phyloP scores from a whole-genome alignment of 192 early-diverging fungal genomes.

The Gryganskiella cystojenkinii region DNA sequence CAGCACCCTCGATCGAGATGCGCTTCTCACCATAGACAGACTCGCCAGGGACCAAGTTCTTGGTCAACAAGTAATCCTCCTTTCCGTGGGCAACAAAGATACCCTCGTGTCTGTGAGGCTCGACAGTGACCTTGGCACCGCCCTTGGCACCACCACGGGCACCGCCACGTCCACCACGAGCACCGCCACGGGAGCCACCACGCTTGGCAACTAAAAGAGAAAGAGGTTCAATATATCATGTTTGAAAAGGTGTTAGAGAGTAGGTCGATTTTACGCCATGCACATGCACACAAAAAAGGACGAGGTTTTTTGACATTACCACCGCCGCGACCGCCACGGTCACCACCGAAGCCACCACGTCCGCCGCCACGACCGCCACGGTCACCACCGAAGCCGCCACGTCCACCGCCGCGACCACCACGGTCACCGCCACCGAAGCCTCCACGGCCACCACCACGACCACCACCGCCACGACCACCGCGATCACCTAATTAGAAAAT shows the following conservation, averaged over 20 bases:
- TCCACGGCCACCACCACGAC: constrained; percentile 58
- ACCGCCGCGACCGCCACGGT: constrained; percentile 59
- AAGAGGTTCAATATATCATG: no score
- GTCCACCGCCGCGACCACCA: constrained; percentile 46
- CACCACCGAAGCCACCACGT: constrained; percentile 58
- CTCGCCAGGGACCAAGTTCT: constrained; percentile 98
- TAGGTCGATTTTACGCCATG: no score
- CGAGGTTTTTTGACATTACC: no score
- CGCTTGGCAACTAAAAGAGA: constrained; percentile 56
- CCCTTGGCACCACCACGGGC: constrained; percentile 82
- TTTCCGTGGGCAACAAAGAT: constrained; percentile 98
- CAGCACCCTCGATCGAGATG: constrained; percentile 90
- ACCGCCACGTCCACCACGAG: constrained; percentile 67
- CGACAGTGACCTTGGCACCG: constrained; percentile 95
- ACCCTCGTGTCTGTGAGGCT: constrained; percentile 96
- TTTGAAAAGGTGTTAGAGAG: no score
- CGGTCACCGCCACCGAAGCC: constrained; percentile 45
- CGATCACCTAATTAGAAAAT: constrained; percentile 11
- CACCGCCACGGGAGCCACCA: constrained; percentile 64
- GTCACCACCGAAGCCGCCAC: constrained; percentile 29
- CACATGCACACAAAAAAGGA: no score
- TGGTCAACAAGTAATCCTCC: constrained; percentile 98
- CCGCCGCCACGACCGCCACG: constrained; percentile 54
- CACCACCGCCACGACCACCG: constrained; percentile 45
- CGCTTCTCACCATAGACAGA: constrained; percentile 98